Percentiles rank a stretch among this genome's conserved stretches.
These are phyloP conservation scores for Fusarium udum DNA, from an alignment of 2,329 filamentous ascomycete genomes.

Conservation along the genomic window DNA sequence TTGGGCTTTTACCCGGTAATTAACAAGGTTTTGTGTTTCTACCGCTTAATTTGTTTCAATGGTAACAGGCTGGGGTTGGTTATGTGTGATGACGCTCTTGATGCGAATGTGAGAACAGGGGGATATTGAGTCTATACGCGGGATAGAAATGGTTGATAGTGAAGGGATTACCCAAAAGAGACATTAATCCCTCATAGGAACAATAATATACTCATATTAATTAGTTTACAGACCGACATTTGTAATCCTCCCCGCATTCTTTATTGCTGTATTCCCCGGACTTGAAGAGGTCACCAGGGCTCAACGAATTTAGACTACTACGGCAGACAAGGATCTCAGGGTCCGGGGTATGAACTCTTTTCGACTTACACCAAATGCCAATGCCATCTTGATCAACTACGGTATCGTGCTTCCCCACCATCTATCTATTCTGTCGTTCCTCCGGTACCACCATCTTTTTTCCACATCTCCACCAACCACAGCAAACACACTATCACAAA, in stretches of 20 bases:
- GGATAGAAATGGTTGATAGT: background rate
- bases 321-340: slow-evolving; percentile 6
- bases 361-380: background rate
- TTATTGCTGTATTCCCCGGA: background rate
- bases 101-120: background rate
- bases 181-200: background rate
- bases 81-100: slow-evolving; percentile 19
- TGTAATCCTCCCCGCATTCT: background rate
- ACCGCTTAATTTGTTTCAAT: slow-evolving; percentile 5
- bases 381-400: background rate
- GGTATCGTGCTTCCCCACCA: slow-evolving; percentile 8
- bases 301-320: background rate
- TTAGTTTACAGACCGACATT: background rate
- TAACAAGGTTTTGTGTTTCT: slow-evolving; percentile 7
- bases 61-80: background rate
- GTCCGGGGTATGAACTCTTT: slow-evolving; percentile 5
- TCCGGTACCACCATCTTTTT: background rate
- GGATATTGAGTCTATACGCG: background rate
- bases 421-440: slow-evolving; percentile 1
- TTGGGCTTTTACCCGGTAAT: background rate
- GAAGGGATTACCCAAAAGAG: background rate
- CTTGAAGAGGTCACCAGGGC: slow-evolving; percentile 7
- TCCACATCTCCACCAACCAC: slow-evolving; percentile 29
- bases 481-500: background rate
- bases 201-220: background rate